Base-by-base conservation (phyloP, 2,329 filamentous ascomycete genomes). In the Ophiocordyceps camponoti-floridani region DNA sequence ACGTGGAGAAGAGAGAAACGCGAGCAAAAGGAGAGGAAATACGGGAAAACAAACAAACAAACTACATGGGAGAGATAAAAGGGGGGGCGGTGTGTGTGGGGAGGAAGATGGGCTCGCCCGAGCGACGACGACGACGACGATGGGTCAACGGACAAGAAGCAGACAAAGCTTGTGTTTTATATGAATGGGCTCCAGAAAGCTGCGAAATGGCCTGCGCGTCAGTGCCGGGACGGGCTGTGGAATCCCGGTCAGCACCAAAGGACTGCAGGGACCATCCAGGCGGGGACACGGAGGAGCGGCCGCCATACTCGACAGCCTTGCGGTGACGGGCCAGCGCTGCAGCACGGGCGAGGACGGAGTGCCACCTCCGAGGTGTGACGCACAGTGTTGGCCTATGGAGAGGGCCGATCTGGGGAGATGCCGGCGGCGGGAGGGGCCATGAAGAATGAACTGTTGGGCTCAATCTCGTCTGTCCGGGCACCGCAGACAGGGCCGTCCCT, bases 191-290 rank as follows among this genome's bases (percentile, higher is more conserved):
- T 45, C 43, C 26, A 28, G 43, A 43, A 33, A 9, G 28, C 41
- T 41, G 38, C 13, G 37, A 41, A 46, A 37, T 28, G 30, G 31
- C 41, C 41, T 43, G 41, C 33, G 26, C 14, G 35, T 40, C 38
- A 37, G 31, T 30, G 38, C 28, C 19, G 35, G 42, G 30, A 23
- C 42, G 38, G 45, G 30, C 18, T 41, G 27, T 43, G 28, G 30
- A 42, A 47, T 45, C 41, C 46, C 23, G 28, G 46, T 43, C 33
- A 31, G 41, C 37, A 40, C 31, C 19, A 31, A n/a, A 37, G 43
- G 35, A 41, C 43, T 45, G 46, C 46, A 45, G 35, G 43, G 43
- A 43, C 46, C 43, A 45, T 43, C 28, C 43, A 28, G 16, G 35
- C 14, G 41, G 23, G 31, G 8, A 18, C 8, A 38, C 14, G 14